Conservation (phyloP, 2,329 filamentous ascomycete species). For the Chaetomium globosum region DNA sequence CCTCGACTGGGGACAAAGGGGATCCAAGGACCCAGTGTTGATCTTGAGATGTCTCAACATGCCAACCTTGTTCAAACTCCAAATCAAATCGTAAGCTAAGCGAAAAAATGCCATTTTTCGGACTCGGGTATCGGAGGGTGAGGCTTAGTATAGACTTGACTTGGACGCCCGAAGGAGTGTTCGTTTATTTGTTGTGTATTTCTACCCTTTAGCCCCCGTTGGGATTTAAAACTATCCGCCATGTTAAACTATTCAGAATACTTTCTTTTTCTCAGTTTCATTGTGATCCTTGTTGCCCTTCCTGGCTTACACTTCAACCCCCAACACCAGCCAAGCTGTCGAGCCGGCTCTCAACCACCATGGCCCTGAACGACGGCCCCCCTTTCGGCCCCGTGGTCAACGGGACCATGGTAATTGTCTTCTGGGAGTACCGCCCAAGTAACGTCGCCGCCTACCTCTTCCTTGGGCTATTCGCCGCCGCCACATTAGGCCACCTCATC, state of each 20-base stretch:
- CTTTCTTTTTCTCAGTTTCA: not conserved
- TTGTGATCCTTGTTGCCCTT: not conserved
- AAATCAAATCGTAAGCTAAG: not conserved
- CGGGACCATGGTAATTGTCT: slow-evolving; percentile 30
- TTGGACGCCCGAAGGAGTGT: not conserved
- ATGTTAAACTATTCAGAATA: not conserved
- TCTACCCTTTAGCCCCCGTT: not conserved
- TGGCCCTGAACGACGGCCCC: slow-evolving; percentile 14
- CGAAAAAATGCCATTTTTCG: slow-evolving; percentile 23
- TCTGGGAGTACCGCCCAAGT: slow-evolving; percentile 29
- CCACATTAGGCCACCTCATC: slow-evolving; percentile 17
- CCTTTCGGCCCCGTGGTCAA: slow-evolving; percentile 28
- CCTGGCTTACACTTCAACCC: not conserved
- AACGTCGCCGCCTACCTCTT: slow-evolving; percentile 29
- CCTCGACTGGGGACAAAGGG: not conserved
- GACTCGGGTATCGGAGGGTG: not conserved
- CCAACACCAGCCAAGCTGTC: not conserved
- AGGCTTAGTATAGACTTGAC: not conserved
- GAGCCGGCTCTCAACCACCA: not conserved
- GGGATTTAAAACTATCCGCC: not conserved
- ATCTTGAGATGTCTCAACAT: not conserved
- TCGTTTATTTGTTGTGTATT: not conserved
- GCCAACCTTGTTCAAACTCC: not conserved
- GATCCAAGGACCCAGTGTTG: not conserved
- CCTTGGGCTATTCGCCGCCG: slow-evolving; percentile 29